These are phyloP conservation scores for Akanthomyces uredinophilus DNA, from an alignment of 2,329 filamentous ascomycete species.

Conservation along the genomic window DNA sequence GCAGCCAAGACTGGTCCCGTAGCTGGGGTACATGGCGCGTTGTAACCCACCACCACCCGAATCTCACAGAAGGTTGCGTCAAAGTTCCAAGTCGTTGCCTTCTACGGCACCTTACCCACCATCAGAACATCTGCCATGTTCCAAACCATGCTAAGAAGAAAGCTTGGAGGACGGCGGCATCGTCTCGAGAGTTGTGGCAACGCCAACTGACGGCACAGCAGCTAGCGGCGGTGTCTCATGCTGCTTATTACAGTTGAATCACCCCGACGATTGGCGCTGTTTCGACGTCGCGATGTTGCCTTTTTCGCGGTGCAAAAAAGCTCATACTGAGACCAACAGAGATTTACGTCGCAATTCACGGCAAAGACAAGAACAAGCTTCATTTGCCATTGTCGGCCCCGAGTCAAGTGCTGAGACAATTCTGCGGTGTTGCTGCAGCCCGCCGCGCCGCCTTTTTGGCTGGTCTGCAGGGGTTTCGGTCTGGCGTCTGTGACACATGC, in stretches of 20 bases:
- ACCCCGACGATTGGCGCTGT: neutral
- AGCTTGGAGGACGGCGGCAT: neutral
- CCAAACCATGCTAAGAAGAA: neutral
- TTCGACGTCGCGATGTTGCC: neutral
- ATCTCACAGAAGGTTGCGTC: no score
- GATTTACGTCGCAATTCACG: neutral
- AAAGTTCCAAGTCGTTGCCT: neutral
- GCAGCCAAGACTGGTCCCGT: neutral
- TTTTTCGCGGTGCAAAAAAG: neutral
- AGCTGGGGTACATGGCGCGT: neutral
- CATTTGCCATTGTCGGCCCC: neutral
- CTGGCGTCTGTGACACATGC: slow-evolving; percentile 4
- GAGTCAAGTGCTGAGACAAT: neutral
- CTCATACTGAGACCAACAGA: neutral
- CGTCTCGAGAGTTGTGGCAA: neutral
- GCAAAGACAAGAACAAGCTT: neutral
- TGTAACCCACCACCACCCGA: neutral
- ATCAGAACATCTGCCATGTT: neutral
- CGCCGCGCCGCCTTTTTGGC: neutral
- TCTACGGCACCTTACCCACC: neutral
- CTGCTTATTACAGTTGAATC: neutral
- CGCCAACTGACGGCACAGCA: neutral
- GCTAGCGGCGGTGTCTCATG: neutral
- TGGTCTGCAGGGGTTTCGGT: neutral
- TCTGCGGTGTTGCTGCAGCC: neutral